These are phyloP conservation scores for Penicillium sp. DNA, from an alignment of 2,329 filamentous ascomycete genomes.

Conservation along the genomic window DNA sequence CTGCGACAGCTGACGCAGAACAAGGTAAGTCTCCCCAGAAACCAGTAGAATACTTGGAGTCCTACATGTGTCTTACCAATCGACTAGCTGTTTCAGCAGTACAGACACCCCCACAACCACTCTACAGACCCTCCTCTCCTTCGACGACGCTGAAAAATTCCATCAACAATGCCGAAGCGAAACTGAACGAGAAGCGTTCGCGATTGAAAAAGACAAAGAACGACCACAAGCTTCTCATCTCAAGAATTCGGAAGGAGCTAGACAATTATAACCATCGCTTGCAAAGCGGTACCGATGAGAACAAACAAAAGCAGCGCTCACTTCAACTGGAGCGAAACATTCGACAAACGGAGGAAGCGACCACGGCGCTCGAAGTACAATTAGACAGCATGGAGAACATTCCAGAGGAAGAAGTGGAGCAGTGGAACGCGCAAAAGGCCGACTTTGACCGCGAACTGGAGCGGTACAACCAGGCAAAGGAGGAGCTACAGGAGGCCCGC, in stretches of 20 bases:
- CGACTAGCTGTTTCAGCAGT: slow-evolving; percentile 35
- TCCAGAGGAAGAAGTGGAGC: slow-evolving; percentile 56
- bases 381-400: slow-evolving; percentile 57
- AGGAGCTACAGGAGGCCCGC: slow-evolving; percentile 53
- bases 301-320: slow-evolving; percentile 61
- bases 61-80: slow-evolving; percentile 6
- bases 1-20: slow-evolving; percentile 58
- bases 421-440: slow-evolving; percentile 54
- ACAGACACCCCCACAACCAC: slow-evolving; percentile 55
- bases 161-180: slow-evolving; percentile 61
- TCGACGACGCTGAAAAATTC: slow-evolving; percentile 66
- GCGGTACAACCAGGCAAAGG: slow-evolving; percentile 50
- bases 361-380: slow-evolving; percentile 54
- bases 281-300: slow-evolving; percentile 60
- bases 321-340: slow-evolving; percentile 64
- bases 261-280: slow-evolving; percentile 59
- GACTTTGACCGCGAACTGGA: slow-evolving; percentile 57
- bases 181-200: slow-evolving; percentile 59
- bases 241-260: slow-evolving; percentile 62
- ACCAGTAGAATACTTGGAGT: not conserved
- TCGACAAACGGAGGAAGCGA: slow-evolving; percentile 63
- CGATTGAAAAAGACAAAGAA: slow-evolving; percentile 60
- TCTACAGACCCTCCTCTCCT: slow-evolving; percentile 63
- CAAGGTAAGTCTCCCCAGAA: slow-evolving; percentile 46
- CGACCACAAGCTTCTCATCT: slow-evolving; percentile 60